A percentile compares a stretch with the other conserved stretches of the same genome.
phyloP scores from a whole-genome alignment of 1,284 basidiomycete species.

The Leccinum fallax region DNA sequence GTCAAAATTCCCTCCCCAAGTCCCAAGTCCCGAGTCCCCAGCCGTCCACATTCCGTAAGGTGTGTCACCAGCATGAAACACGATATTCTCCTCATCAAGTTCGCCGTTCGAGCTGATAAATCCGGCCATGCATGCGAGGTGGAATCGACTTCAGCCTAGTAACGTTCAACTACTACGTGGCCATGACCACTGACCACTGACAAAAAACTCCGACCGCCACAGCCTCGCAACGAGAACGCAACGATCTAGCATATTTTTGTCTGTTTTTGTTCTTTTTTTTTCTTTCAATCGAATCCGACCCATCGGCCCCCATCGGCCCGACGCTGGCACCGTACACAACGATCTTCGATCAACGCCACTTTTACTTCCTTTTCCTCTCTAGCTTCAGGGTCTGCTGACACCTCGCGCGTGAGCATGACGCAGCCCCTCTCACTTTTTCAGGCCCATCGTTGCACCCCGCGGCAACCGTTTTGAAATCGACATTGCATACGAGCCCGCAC shows the following conservation, averaged over 20 bases:
- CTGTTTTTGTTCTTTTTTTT: background rate
- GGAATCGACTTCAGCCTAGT: background rate
- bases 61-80: background rate
- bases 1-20: background rate
- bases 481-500: background rate
- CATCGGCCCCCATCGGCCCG: background rate
- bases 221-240: background rate
- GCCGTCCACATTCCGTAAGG: background rate
- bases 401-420: background rate
- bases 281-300: background rate
- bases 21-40: background rate
- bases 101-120: background rate
- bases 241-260: background rate
- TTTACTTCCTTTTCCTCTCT: background rate
- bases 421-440: background rate
- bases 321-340: background rate
- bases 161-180: background rate
- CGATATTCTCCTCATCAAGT: background rate
- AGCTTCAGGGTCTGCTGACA: background rate
- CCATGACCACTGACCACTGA: background rate
- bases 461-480: background rate
- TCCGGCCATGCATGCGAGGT: background rate
- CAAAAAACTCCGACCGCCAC: too few relatives aligned
- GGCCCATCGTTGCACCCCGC: too few relatives aligned
- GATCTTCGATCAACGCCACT: background rate